A percentile compares a stretch with the other conserved stretches of the same genome.
These are phyloP conservation scores for Linnemannia hyalina DNA, from an alignment of 192 early-diverging fungal genomes.

Conservation along the genomic window DNA sequence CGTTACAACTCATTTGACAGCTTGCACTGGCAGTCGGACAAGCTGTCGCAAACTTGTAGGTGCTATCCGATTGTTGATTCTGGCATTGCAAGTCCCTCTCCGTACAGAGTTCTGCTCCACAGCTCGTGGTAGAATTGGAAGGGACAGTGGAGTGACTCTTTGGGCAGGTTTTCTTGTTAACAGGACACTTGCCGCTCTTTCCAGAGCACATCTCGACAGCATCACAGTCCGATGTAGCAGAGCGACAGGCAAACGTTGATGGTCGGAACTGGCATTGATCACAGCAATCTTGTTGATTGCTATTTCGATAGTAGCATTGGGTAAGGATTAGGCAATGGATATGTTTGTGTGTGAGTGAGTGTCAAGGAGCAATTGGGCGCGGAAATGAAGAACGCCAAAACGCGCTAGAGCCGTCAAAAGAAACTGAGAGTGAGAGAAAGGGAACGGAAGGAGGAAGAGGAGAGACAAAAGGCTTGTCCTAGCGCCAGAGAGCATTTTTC, in stretches of 20 bases:
- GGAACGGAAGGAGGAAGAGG: not conserved
- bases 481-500: not conserved
- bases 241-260: conserved; percentile 30
- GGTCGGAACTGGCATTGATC: conserved; percentile 37
- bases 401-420: not conserved
- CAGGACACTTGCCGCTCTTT: conserved; percentile 36
- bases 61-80: conserved; percentile 5
- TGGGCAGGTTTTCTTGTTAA: conserved; percentile 35
- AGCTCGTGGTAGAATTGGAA: conserved; percentile 15
- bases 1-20: conserved; percentile 28
- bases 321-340: not conserved
- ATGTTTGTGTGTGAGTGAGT: not conserved
- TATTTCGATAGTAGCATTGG: not conserved
- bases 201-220: conserved; percentile 32
- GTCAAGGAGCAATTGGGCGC: not conserved
- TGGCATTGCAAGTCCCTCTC: conserved; percentile 43
- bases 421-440: not conserved
- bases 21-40: conserved; percentile 11
- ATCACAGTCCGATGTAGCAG: conserved; percentile 18
- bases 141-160: conserved; percentile 12
- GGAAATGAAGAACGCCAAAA: not conserved
- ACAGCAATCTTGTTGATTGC: conserved; percentile 45
- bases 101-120: conserved; percentile 26
- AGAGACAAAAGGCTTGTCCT: not conserved
- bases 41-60: conserved; percentile 1